These are phyloP conservation scores for Whalleya microplaca DNA, from an alignment of 2,329 filamentous ascomycete species.

Conservation along the genomic window DNA sequence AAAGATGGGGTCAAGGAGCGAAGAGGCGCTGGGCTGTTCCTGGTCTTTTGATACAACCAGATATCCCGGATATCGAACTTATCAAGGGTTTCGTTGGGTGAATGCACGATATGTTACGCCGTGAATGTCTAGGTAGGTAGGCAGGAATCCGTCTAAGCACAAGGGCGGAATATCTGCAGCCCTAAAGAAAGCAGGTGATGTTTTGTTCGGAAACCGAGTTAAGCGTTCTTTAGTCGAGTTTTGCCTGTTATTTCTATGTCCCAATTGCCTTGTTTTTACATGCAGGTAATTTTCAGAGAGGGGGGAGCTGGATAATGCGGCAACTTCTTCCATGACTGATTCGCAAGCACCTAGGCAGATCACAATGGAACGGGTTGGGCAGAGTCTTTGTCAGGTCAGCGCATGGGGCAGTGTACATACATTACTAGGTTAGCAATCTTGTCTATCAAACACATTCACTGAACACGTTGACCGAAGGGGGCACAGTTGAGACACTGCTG, in stretches of 20 bases:
- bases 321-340: too few relatives aligned
- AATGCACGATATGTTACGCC: conserved; percentile 1
- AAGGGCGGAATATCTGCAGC: neutral
- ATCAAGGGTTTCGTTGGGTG: conserved; percentile 15
- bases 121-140: neutral
- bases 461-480: conserved; percentile 16
- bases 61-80: neutral
- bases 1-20: conserved; percentile 15
- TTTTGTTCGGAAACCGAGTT: neutral
- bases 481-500: conserved; percentile 13
- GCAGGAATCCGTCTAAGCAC: neutral
- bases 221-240: neutral
- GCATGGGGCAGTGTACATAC: conserved; percentile 15
- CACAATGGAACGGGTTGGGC: conserved; percentile 12
- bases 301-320: too few relatives aligned
- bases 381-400: neutral
- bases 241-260: too few relatives aligned
- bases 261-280: too few relatives aligned
- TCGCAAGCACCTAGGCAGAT: conserved; percentile 20
- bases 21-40: neutral
- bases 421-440: neutral
- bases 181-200: neutral
- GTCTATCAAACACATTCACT: conserved; percentile 16
- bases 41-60: conserved; percentile 1
- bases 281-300: too few relatives aligned